Conservation (phyloP, 2,329 filamentous ascomycete species). For the Sporothrix brasiliensis region DNA sequence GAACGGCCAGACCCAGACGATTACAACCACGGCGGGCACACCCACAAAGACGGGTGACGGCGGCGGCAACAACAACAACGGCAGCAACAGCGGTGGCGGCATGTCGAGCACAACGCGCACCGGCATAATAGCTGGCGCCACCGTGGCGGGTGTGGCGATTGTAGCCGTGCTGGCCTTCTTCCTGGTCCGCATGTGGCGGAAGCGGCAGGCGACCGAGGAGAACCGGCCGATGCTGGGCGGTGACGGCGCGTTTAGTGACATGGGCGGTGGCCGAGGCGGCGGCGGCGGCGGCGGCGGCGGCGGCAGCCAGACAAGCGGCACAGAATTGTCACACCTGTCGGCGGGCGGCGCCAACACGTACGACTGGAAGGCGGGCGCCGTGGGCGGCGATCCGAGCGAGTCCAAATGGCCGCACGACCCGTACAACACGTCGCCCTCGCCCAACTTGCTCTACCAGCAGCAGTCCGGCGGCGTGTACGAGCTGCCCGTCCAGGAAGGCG, state of each 20-base stretch:
- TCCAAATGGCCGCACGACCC: constrained; percentile 21
- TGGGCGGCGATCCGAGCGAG: background rate
- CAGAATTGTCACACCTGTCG: constrained; percentile 20
- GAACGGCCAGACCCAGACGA: constrained; percentile 31
- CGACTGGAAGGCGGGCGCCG: constrained; percentile 28
- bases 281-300: background rate
- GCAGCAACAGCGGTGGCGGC: constrained; percentile 27
- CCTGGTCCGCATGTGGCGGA: constrained; percentile 38
- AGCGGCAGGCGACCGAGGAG: constrained; percentile 38
- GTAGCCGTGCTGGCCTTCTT: constrained; percentile 36
- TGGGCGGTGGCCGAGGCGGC: constrained; percentile 38
- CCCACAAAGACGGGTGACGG: background rate
- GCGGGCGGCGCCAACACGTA: constrained; percentile 15
- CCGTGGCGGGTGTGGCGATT: constrained; percentile 36
- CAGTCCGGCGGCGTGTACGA: constrained; percentile 56
- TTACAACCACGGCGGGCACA: constrained; percentile 27
- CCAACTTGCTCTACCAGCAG: constrained; percentile 32
- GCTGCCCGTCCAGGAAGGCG: constrained; percentile 52
- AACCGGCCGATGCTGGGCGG: constrained; percentile 40
- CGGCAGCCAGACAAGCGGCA: background rate
- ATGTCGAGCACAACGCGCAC: constrained; percentile 39
- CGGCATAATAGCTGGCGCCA: constrained; percentile 39
- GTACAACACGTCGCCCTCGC: background rate
- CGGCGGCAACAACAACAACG: background rate
- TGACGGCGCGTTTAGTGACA: background rate